A percentile compares a stretch with the other conserved stretches of the same genome.
phyloP scores from a whole-genome alignment of 345 rosid genomes.

The Euphorbia pulcherrima region DNA sequence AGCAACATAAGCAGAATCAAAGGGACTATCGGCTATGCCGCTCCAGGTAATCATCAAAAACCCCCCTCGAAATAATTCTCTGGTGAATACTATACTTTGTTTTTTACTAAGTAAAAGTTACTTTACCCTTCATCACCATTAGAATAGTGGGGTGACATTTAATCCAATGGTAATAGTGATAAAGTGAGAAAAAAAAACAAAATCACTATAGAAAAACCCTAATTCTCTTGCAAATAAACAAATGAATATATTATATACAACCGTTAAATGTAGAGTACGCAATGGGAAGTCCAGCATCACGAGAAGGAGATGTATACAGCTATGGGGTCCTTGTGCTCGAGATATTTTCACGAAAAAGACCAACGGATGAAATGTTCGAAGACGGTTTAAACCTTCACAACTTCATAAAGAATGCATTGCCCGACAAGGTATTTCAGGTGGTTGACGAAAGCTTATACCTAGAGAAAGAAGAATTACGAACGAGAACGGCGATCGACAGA shows the following conservation, averaged over 20 bases:
- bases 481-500: background rate
- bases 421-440: background rate
- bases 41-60: constrained; percentile 15
- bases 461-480: background rate
- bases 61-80: too few relatives aligned
- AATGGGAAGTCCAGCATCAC: constrained; percentile 8
- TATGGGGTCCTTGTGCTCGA: constrained; percentile 17
- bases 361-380: constrained; percentile 10
- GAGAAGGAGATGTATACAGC: constrained; percentile 17
- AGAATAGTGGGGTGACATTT: too few relatives aligned
- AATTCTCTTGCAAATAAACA: too few relatives aligned
- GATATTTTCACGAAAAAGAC: constrained; percentile 14
- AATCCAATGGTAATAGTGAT: too few relatives aligned
- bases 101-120: too few relatives aligned
- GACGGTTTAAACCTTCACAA: background rate
- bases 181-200: too few relatives aligned
- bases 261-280: constrained; percentile 9
- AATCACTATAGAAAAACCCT: too few relatives aligned
- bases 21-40: constrained; percentile 20
- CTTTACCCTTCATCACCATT: too few relatives aligned
- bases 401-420: background rate
- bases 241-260: too few relatives aligned
- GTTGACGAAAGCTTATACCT: background rate
- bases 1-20: constrained; percentile 9
- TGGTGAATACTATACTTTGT: too few relatives aligned